phyloP scores from a whole-genome alignment of 2,329 filamentous ascomycete genomes.

The Rutstroemia sp. region DNA sequence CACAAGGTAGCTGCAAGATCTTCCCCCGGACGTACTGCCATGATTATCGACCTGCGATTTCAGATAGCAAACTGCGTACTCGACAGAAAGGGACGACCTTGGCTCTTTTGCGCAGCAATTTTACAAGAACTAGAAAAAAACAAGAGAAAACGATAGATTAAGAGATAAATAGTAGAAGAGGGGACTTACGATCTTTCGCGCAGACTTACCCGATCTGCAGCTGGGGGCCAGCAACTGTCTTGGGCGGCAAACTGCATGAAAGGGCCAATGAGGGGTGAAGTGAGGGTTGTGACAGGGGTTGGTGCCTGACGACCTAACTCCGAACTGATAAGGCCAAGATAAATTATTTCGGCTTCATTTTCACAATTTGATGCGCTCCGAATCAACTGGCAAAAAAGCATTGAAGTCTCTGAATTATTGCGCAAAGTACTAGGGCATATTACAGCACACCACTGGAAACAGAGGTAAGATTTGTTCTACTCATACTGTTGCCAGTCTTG shows the following conservation, averaged over 20 bases:
- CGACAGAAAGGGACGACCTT: neutral
- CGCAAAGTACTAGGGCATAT: neutral
- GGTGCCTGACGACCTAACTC: conserved; percentile 2
- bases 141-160: neutral
- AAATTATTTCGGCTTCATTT: conserved; percentile 4
- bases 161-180: neutral
- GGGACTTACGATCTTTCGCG: neutral
- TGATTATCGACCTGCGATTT: conserved; percentile 22
- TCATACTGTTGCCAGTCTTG: neutral
- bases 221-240: neutral
- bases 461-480: no score
- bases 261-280: conserved; percentile 1
- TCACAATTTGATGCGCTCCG: neutral
- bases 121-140: neutral
- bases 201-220: neutral
- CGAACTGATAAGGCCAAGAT: conserved; percentile 9
- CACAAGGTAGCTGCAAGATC: conserved; percentile 45
- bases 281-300: neutral
- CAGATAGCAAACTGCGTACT: neutral
- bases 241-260: conserved; percentile 8
- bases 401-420: neutral
- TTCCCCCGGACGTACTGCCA: conserved; percentile 42
- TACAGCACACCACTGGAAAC: neutral
- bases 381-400: neutral
- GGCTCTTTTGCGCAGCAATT: neutral